A percentile compares a stretch with the other conserved stretches of the same genome.
These are phyloP conservation scores for Cutaneotrichosporon cavernicola DNA, from an alignment of 1,284 basidiomycete genomes.

Conservation along the genomic window DNA sequence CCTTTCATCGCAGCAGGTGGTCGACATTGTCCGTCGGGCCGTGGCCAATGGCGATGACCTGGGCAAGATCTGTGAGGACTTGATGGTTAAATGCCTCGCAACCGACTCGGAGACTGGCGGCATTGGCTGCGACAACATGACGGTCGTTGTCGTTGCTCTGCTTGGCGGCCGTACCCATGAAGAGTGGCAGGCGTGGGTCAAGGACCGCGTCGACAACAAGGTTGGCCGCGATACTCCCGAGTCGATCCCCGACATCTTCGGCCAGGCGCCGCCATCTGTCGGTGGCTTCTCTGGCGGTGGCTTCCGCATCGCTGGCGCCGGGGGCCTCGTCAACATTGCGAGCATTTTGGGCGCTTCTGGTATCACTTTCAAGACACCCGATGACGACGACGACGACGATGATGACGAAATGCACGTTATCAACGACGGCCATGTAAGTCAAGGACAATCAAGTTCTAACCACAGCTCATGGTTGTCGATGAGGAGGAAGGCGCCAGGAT, in stretches of 20 bases:
- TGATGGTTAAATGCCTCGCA: constrained; percentile 92
- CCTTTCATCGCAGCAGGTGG: constrained; percentile 84
- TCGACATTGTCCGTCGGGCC: constrained; percentile 82
- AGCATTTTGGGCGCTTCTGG: constrained; percentile 49
- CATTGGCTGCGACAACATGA: constrained; percentile 99
- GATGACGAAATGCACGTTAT: constrained; percentile 40
- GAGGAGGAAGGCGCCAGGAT: constrained; percentile 20
- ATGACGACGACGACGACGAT: constrained; percentile 49
- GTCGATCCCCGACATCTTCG: constrained; percentile 52
- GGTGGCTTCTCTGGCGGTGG: constrained; percentile 31
- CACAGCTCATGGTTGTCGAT: constrained; percentile 12
- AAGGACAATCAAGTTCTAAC: not conserved
- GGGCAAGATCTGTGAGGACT: constrained; percentile 76
- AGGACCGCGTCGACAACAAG: constrained; percentile 73
- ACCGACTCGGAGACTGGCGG: constrained; percentile 91
- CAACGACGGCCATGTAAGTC: constrained; percentile 20
- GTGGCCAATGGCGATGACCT: constrained; percentile 79
- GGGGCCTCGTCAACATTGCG: constrained; percentile 50
- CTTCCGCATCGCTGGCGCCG: constrained; percentile 43
- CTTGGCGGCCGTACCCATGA: constrained; percentile 81
- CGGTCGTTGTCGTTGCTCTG: constrained; percentile 84
- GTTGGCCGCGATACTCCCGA: constrained; percentile 60
- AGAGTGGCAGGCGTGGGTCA: constrained; percentile 92
- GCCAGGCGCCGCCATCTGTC: constrained; percentile 26
- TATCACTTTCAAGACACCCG: constrained; percentile 43